phyloP scores from a whole-genome alignment of 208 protist genomes.

The Wallacemonas sp. region DNA sequence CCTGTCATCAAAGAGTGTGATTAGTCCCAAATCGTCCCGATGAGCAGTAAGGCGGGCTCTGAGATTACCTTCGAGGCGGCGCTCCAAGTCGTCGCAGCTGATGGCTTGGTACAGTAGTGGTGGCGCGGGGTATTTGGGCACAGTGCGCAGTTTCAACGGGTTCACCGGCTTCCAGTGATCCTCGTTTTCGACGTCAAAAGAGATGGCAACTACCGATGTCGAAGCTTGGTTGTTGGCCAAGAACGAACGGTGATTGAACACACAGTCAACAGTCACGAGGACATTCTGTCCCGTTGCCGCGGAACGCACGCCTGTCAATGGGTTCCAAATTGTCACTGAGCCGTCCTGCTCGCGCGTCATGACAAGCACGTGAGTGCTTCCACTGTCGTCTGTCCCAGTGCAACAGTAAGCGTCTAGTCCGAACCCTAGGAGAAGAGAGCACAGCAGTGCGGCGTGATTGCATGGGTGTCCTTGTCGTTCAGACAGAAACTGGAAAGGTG shows the following conservation, averaged over 20 bases:
- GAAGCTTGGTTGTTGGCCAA: constrained; percentile 87
- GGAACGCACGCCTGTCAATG: constrained; percentile 59
- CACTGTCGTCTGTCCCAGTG: constrained; percentile 36
- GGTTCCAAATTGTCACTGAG: constrained; percentile 76
- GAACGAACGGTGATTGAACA: constrained; percentile 87
- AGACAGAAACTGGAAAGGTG: constrained; percentile 83
- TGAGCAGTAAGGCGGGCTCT: constrained; percentile 42
- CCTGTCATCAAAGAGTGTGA: constrained; percentile 72
- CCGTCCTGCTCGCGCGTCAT: constrained; percentile 23
- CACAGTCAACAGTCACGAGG: constrained; percentile 70
- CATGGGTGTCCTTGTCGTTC: constrained; percentile 76
- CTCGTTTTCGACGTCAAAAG: constrained; percentile 90
- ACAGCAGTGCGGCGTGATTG: constrained; percentile 88
- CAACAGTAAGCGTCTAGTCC: constrained; percentile 89
- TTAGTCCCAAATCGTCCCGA: constrained; percentile 72
- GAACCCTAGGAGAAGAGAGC: constrained; percentile 90
- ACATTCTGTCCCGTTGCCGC: constrained; percentile 34
- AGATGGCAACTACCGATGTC: constrained; percentile 40
- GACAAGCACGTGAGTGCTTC: constrained; percentile 20
- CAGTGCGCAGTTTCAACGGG: constrained; percentile 84
- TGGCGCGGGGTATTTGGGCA: constrained; percentile 69
- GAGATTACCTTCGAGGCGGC: constrained; percentile 51
- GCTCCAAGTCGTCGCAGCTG: constrained; percentile 37
- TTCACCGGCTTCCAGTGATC: constrained; percentile 90
- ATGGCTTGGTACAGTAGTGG: constrained; percentile 56